Base-by-base conservation (phyloP, 1,284 basidiomycete species). In the Xerocomus nothofagi region DNA sequence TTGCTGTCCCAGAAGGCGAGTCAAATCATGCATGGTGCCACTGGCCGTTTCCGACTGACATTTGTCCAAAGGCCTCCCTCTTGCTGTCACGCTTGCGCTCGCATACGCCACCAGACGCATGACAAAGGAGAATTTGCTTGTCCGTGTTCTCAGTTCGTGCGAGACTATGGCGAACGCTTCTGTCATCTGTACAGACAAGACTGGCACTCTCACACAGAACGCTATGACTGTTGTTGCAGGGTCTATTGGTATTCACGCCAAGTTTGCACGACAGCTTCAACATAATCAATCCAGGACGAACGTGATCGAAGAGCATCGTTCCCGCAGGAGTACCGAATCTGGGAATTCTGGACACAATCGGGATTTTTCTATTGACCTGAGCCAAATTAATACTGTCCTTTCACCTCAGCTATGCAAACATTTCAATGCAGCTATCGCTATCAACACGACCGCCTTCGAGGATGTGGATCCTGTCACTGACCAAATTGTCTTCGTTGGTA, bases 131-230 rank as follows among this genome's bases (percentile, higher is more conserved):
- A 96, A 96, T 54, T 76, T 99, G 0, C 84, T 99, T 40, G 96
- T 99, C 17, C 93, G 96, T 56, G 88, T 98, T 3, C 82, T 99
- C 30, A 91, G 93, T 12, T 93, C 93, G 23, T 99, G 96, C 71
- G 96, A 98, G 76, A 98, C 93, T 7, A 99, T 98, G 95, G 96
- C 91, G 29, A 98, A 98, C 66, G 91, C 94, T 12, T 96, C 89
- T 20, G 95, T 98, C 54, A 82, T 98, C 24, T 98, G 94, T 73
- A 98, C 94, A 18, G 93, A 97, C 76, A 98, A 98, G 76, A 96
- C 94, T 1, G 91, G 91, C 41, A 90, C 93, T 7, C 83, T 94
- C 23, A 98, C 96, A 0, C 89, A 93, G 66, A 98, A 98, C 74
- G 78, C 77, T 62, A 99, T 99, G 96, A 84, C 86, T 15, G 89